Evolutionary conservation across 257 asterid species (phyloP), one percentile per base, ranked within the genome.

Genomic region (Lycium ferocissimum): DNA sequence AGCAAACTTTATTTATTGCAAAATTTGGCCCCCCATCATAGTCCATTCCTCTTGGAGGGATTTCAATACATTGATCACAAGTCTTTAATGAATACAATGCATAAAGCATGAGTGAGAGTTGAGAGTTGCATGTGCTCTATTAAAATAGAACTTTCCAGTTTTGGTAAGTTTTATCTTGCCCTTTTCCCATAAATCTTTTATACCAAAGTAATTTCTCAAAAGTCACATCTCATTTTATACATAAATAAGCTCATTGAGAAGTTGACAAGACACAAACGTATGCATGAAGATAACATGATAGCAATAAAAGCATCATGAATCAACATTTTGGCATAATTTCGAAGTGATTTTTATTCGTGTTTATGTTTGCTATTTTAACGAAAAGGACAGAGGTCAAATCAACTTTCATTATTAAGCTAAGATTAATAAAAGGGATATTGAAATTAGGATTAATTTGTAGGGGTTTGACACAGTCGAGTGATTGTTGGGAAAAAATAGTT

Each of bases 21-120:
- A 71, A 17, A 70, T 40, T 4, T 70, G 33, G 15, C 15, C 33
- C 54, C 5, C 79, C 35, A 40, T 40, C 54, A 70, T 17, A 70
- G 15, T 70, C 56, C 15, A 71, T 71, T 71, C 79, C 53, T 9
- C 9, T 72, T 43, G 57, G 57, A 49, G 37, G 38, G 57, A 43
- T 45, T 72, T 72, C 4, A 72, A 72, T 45, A 72, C 37, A 43
- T 72, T 72, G 57, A 72, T 9, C 37, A 2, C 57, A 43, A 17
- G 35, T 9, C 80, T 72, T 72, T 72, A 72, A 72, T 72, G 18
- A 72, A 45, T 72, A 43, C 57, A 72, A 71, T 71, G 79, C 35
- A 40, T 71, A 9, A 71, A 40, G 22, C 54, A 38, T 71, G 9
- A 40, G 22, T 9, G 5, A 40, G 56, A 71, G 43, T 71, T 18